These are phyloP conservation scores for Hepatocystis sp. DNA, from an alignment of 169 alveolate species.

Conservation along the genomic window DNA sequence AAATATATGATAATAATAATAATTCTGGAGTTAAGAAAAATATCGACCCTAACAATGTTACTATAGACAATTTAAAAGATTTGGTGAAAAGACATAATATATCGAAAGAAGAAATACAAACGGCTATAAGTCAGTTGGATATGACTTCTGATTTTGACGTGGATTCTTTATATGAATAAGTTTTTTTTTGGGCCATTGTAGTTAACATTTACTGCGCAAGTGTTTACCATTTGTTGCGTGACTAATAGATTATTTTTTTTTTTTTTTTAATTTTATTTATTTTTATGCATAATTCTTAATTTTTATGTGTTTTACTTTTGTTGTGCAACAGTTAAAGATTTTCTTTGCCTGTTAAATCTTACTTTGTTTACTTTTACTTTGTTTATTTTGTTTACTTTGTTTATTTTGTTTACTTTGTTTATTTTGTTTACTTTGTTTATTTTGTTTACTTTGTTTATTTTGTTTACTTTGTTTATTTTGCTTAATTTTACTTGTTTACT, in stretches of 20 bases:
- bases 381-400: neutral
- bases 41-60: conserved; percentile 55
- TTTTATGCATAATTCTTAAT: neutral
- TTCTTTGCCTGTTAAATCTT: too few relatives aligned
- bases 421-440: conserved; percentile 4
- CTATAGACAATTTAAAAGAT: conserved; percentile 64
- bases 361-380: too few relatives aligned
- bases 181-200: conserved; percentile 9
- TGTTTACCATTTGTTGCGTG: too few relatives aligned
- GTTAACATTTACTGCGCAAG: too few relatives aligned
- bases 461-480: neutral
- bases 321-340: too few relatives aligned
- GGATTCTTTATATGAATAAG: conserved; percentile 30
- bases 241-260: conserved; percentile 1
- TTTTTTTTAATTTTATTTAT: conserved; percentile 9
- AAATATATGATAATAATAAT: conserved; percentile 15
- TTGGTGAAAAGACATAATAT: conserved; percentile 63
- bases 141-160: conserved; percentile 57
- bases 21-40: conserved; percentile 20
- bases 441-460: too few relatives aligned
- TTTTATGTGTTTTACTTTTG: neutral
- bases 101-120: conserved; percentile 55
- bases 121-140: conserved; percentile 62
- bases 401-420: neutral
- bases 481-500: neutral